Conservation (phyloP, 331 rosid genomes). For the Pyrus hybrid region DNA sequence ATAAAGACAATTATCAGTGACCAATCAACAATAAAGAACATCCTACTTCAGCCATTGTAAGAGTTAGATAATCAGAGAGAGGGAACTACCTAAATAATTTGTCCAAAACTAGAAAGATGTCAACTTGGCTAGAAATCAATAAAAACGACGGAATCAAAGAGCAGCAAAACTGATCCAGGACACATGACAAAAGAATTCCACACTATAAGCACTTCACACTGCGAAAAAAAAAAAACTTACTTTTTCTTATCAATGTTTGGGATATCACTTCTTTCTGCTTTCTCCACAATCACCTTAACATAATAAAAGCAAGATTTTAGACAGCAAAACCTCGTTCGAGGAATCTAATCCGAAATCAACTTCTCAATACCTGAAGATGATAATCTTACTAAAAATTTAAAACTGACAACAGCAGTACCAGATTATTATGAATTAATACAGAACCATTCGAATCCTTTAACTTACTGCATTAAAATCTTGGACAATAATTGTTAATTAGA, state of each 20-base stretch:
- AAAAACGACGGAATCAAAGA: neutral
- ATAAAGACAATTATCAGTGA: neutral
- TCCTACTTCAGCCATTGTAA: neutral
- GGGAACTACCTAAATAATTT: too few species aligned
- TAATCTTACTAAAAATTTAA: too few species aligned
- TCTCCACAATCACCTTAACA: slow-evolving; percentile 86
- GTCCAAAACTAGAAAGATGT: neutral
- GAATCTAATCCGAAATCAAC: neutral
- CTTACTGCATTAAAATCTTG: neutral
- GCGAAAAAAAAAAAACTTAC: slow-evolving; percentile 35
- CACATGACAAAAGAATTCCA: slow-evolving; percentile 6
- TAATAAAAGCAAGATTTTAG: slow-evolving; percentile 8
- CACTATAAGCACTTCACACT: neutral
- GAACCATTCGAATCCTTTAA: neutral
- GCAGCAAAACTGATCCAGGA: neutral
- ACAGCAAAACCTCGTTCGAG: slow-evolving; percentile 1
- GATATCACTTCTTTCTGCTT: slow-evolving; percentile 89
- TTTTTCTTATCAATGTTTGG: slow-evolving; percentile 92
- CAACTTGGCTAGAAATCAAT: neutral
- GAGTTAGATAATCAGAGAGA: too few species aligned
- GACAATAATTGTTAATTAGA: neutral
- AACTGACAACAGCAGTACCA: too few species aligned
- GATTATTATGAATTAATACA: neutral
- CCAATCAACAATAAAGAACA: neutral
- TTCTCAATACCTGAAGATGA: neutral